These are phyloP conservation scores for Neurospora sp. DNA, from an alignment of 495 filamentous ascomycete genomes.

Conservation along the genomic window DNA sequence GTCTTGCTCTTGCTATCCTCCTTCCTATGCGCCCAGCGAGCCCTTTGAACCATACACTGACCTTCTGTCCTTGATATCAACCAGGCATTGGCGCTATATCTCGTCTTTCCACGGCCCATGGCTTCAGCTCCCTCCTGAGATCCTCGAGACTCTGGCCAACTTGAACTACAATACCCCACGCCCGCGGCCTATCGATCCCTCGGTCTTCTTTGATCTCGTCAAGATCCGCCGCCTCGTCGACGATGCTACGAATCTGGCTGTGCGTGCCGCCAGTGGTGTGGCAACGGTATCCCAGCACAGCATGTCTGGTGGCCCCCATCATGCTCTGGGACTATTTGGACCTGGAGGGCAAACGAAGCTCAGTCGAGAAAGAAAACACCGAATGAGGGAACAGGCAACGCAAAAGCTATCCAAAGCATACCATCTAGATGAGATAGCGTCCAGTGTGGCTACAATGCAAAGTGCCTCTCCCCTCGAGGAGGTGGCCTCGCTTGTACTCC, in stretches of 20 bases:
- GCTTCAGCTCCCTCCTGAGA: constrained; percentile 75
- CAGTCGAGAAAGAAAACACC: constrained; percentile 60
- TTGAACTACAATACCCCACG: constrained; percentile 66
- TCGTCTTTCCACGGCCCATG: constrained; percentile 77
- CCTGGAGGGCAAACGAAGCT: constrained; percentile 51
- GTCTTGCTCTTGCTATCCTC: not conserved
- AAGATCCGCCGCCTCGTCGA: constrained; percentile 70
- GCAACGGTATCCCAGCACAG: constrained; percentile 50
- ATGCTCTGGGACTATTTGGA: constrained; percentile 47
- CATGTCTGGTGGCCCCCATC: constrained; percentile 41
- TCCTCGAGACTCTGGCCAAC: constrained; percentile 67
- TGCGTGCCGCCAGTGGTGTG: constrained; percentile 63
- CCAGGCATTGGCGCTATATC: constrained; percentile 73
- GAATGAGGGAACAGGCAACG: constrained; percentile 66
- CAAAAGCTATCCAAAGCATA: constrained; percentile 68
- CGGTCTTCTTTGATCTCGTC: constrained; percentile 71
- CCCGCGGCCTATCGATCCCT: constrained; percentile 67
- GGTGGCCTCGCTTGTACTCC: constrained; percentile 62
- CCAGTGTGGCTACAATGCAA: constrained; percentile 76
- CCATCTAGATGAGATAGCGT: constrained; percentile 68
- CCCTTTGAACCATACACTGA: not conserved
- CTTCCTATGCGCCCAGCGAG: not conserved
- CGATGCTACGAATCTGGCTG: constrained; percentile 63
- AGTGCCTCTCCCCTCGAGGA: constrained; percentile 67
- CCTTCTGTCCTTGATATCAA: not conserved